A percentile compares a stretch with the other conserved stretches of the same genome.
These are phyloP conservation scores for Gossypium raimondii DNA, from an alignment of 345 rosid genomes.

Conservation along the genomic window DNA sequence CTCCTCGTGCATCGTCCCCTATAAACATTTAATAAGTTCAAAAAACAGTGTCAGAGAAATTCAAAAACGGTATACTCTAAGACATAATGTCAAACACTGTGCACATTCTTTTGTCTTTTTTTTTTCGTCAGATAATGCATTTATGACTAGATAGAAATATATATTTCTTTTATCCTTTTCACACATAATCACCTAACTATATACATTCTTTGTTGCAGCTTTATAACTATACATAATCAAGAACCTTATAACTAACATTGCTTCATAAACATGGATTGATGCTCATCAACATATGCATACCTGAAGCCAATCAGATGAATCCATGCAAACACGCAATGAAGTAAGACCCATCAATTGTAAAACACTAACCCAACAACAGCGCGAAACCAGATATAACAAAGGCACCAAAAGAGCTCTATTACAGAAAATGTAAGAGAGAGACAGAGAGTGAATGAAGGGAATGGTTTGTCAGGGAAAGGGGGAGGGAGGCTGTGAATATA, in stretches of 20 bases:
- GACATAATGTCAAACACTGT: not conserved
- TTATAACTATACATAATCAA: not conserved
- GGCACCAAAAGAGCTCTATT: not conserved
- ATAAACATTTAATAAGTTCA: not conserved
- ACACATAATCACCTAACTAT: too few species aligned
- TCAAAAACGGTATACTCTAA: not conserved
- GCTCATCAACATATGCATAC: constrained; percentile 26
- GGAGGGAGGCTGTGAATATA: constrained; percentile 57
- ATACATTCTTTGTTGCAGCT: not conserved
- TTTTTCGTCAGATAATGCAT: not conserved
- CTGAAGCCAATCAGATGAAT: constrained; percentile 94
- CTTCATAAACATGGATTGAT: not conserved
- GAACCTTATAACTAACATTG: not conserved
- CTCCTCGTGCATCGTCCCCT: constrained; percentile 60
- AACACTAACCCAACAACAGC: not conserved
- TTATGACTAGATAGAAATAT: too few species aligned
- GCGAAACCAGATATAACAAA: not conserved
- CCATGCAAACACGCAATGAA: constrained; percentile 94
- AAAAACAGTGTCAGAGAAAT: not conserved
- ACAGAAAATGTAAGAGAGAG: constrained; percentile 3
- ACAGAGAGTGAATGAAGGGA: constrained; percentile 20
- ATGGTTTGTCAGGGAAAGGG: constrained; percentile 5
- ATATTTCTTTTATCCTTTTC: too few species aligned
- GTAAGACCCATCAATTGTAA: constrained; percentile 49
- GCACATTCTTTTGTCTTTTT: constrained; percentile 10